Base-by-base conservation (phyloP, 2,329 filamentous ascomycete genomes). In the Sphaerulina populicola region DNA sequence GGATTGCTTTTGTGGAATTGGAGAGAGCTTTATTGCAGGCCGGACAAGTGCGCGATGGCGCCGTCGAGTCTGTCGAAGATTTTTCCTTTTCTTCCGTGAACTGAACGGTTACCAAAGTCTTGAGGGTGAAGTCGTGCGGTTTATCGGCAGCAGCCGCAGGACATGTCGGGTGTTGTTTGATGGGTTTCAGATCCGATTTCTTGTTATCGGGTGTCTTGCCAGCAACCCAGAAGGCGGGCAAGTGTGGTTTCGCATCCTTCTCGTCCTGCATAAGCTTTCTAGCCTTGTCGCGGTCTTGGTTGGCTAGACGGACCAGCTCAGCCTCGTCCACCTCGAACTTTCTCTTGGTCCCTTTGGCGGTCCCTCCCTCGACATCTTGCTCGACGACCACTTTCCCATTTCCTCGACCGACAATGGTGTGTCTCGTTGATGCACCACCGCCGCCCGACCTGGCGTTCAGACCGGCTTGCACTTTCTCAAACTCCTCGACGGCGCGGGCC, bases 151-250 rank as follows among this genome's bases (percentile, higher is more conserved):
- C 72, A 1, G 88, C 88, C 0, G 83, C 85, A 0, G 90, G 90
- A 49, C 58, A 97, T 2, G 85, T 74, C 0, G 89, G 88, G 4
- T 76, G 74, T 14, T 31, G 78, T 70, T 4, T 77, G 71, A 60
- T 81, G 73, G 45, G 81, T 69, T 3, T 77, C 69, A 60, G 80
- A 74, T 47, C 82, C 31, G 36, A 36, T 27, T 55, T 59, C 44
- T 55, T 52, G 37, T 76, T 77, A 51, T 71, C 65, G 0, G 89
- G 88, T 0, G 87, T 94, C 50, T 90, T 78, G 0, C 85, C 87
- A 0, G 89, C 91, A 1, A 91, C 85, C 93, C 91, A 97, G 71
- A 97, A 97, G 0, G 88, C 94, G 0, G 88, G 87, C 0, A 95
- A 54, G 90, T 78, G 41, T 80, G 80, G 56, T 75, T 82, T 64